Conservation (phyloP, 768 basidiomycete genomes). For the Boletus insuetus region DNA sequence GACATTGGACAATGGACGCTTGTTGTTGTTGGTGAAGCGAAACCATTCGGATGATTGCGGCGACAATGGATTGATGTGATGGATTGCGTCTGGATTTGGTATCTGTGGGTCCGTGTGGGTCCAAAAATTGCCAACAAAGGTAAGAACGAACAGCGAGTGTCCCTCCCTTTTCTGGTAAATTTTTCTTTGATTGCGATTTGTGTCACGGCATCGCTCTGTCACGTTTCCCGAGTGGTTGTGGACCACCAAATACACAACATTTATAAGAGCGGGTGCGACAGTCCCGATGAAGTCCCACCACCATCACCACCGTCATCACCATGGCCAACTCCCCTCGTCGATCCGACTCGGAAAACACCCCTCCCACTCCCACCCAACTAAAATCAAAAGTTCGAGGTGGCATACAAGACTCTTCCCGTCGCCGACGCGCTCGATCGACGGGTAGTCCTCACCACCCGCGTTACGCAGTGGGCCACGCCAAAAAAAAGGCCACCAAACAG, state of each 20-base stretch:
- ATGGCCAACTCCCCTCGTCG: constrained; percentile 31
- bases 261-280: constrained; percentile 22
- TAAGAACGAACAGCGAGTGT: neutral
- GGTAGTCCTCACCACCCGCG: constrained; percentile 31
- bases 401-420: constrained; percentile 35
- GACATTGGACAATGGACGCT: neutral
- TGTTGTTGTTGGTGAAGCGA: too few species aligned
- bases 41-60: neutral
- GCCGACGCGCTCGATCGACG: constrained; percentile 38
- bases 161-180: constrained; percentile 20
- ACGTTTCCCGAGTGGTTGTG: constrained; percentile 9
- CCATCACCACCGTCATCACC: neutral
- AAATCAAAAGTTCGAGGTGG: constrained; percentile 25
- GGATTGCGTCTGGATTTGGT: constrained; percentile 25
- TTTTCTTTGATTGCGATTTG: constrained; percentile 28
- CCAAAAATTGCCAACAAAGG: constrained; percentile 27
- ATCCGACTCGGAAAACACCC: constrained; percentile 34
- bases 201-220: constrained; percentile 31
- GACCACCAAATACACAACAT: too few species aligned
- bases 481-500: constrained; percentile 24
- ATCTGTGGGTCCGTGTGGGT: constrained; percentile 28
- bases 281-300: neutral
- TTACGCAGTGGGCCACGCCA: constrained; percentile 39
- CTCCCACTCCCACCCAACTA: constrained; percentile 17
- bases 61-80: constrained; percentile 11